Evolutionary conservation across 2,329 filamentous ascomycete genomes (phyloP).

Genomic region (Ophiostoma ips): DNA sequence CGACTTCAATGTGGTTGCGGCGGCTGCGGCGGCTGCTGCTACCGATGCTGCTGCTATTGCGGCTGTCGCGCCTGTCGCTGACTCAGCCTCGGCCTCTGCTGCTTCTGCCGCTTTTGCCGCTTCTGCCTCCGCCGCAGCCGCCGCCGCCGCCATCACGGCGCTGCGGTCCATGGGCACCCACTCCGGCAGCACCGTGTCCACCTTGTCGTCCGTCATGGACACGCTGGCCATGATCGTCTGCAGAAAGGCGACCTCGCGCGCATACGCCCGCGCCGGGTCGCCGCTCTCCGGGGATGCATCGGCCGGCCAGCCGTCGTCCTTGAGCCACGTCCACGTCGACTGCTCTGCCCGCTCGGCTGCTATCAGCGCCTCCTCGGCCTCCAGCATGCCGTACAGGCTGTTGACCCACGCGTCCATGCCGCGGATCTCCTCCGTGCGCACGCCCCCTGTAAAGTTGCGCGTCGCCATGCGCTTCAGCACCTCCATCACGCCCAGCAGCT

Average conservation of each 20-base stretch:
- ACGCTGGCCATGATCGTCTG: slow-evolving; percentile 43
- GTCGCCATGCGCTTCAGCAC: slow-evolving; percentile 83
- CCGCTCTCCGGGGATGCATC: slow-evolving; percentile 15
- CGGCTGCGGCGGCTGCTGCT: too few relatives aligned
- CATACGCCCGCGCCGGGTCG: slow-evolving; percentile 42
- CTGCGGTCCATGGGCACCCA: slow-evolving; percentile 46
- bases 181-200: slow-evolving; percentile 44
- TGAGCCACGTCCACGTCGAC: slow-evolving; percentile 66
- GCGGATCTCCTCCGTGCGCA: slow-evolving; percentile 63
- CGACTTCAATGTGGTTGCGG: too few relatives aligned
- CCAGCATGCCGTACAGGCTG: slow-evolving; percentile 62
- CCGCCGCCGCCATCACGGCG: too few relatives aligned
- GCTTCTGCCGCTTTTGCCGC: slow-evolving; percentile 20
- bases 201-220: slow-evolving; percentile 18
- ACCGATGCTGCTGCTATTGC: too few relatives aligned
- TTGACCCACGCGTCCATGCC: slow-evolving; percentile 67
- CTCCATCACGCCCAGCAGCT: slow-evolving; percentile 77
- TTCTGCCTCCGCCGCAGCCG: slow-evolving; percentile 14
- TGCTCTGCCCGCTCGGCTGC: slow-evolving; percentile 56
- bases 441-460: slow-evolving; percentile 71
- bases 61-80: too few relatives aligned
- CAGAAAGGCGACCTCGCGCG: slow-evolving; percentile 72
- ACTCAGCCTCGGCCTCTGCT: too few relatives aligned
- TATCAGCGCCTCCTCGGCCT: slow-evolving; percentile 64
- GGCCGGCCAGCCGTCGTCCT: slow-evolving; percentile 52